A percentile compares a stretch with the other conserved stretches of the same genome.
These are phyloP conservation scores for Toxoplasma gondii DNA, from an alignment of 169 alveolate species.

Conservation along the genomic window DNA sequence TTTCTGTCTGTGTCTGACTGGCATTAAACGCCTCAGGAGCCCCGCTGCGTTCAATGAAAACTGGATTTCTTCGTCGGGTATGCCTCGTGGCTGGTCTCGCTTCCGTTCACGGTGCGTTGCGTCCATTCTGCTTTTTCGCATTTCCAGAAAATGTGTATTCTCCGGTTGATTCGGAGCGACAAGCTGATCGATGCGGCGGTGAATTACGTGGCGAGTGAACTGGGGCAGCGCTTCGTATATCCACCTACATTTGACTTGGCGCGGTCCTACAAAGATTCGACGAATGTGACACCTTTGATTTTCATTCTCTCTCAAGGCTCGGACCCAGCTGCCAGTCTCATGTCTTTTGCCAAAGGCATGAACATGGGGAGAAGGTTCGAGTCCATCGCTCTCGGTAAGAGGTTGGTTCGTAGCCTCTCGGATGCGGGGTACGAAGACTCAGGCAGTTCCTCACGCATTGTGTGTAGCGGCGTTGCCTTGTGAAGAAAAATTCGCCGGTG, in stretches of 20 bases:
- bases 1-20: too few species aligned
- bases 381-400: slow-evolving; percentile 77
- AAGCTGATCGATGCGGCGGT: slow-evolving; percentile 85
- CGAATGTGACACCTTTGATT: slow-evolving; percentile 88
- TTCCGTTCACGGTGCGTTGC: background rate
- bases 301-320: slow-evolving; percentile 92
- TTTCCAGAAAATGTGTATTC: slow-evolving; percentile 87
- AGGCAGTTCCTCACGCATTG: too few species aligned
- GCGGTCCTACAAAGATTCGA: slow-evolving; percentile 87
- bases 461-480: too few species aligned
- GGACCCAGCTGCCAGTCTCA: slow-evolving; percentile 89
- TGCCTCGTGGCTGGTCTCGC: too few species aligned
- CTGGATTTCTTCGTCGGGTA: too few species aligned
- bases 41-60: too few species aligned
- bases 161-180: slow-evolving; percentile 90
- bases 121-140: background rate
- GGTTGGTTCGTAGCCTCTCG: slow-evolving; percentile 47
- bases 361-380: slow-evolving; percentile 76
- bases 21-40: too few species aligned
- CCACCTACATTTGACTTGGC: slow-evolving; percentile 86
- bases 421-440: too few species aligned
- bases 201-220: slow-evolving; percentile 85
- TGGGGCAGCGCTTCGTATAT: slow-evolving; percentile 86
- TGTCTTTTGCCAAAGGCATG: slow-evolving; percentile 83
- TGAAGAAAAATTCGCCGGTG: too few species aligned